Base-by-base conservation (phyloP, 2,329 filamentous ascomycete genomes). In the Pseudocercospora pini-densiflorae region DNA sequence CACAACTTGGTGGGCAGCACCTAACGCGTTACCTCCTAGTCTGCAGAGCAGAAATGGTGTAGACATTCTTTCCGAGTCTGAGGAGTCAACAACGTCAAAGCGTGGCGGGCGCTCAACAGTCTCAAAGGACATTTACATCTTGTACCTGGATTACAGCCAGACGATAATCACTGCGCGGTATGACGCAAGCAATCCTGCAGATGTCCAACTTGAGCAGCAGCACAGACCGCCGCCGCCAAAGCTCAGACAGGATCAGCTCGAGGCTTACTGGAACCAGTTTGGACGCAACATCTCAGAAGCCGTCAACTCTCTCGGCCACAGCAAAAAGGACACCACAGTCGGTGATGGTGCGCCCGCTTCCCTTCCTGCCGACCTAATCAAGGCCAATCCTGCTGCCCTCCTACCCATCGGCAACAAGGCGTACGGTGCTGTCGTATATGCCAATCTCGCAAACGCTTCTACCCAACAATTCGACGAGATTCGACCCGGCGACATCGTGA, bases 81-180 rank as follows among this genome's bases (percentile, higher is more conserved):
- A 97, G 70, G 92, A 97, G 76, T 88, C 89, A 1, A 89, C 86
- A 6, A 87, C 90, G 14, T 85, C 87, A 10, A 89, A 89, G 70
- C 87, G 89, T 14, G 90, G 90, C 29, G 89, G 91, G 27, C 90
- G 89, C 77, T 88, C 88, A 0, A 86, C 85, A 0, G 83, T 97
- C 21, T 92, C 90, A 6, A 94, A 94, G 71, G 89, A 94, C 66
- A 85, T 97, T 49, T 95, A 91, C 73, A 84, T 98, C n/a, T 82
- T 99, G 8, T 99, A 92, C 82, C 90, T 93, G 74, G 95, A 99
- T 80, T 99, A 99, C 79, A 97, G 94, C 19, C 95, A 98, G 77
- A 98, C 94, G 0, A 85, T 96, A 70, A 87, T 99, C 74, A 93
- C 90, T 0, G 91, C 90, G 19, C 89, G 86, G 59, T 98, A 91